These are phyloP conservation scores for Isatis lusitanica DNA, from an alignment of 441 rosid species.

Conservation along the genomic window DNA sequence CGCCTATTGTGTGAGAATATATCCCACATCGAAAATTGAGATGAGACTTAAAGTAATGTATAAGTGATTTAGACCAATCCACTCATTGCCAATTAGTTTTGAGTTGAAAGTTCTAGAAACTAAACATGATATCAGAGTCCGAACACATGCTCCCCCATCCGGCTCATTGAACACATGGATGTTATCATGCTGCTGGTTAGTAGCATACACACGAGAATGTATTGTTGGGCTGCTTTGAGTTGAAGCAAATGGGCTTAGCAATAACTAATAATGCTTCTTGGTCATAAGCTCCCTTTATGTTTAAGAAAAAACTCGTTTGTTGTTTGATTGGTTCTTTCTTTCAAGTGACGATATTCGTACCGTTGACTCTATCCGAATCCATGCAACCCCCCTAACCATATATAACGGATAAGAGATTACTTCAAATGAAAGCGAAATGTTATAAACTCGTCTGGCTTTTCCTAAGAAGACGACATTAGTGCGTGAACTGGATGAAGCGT, in stretches of 20 bases:
- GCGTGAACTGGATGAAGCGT: constrained; percentile 19
- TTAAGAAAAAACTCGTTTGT: neutral
- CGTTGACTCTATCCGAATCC: constrained; percentile 24
- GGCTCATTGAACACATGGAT: no score
- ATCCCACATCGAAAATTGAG: no score
- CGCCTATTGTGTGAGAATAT: no score
- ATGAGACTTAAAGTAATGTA: no score
- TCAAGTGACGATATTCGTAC: neutral
- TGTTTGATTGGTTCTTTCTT: constrained; percentile 7
- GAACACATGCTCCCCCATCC: no score
- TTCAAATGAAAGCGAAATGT: constrained; percentile 12
- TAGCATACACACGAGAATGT: neutral
- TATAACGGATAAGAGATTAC: constrained; percentile 27
- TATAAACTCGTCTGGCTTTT: constrained; percentile 28
- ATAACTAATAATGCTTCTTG: neutral
- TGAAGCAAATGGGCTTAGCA: constrained; percentile 8
- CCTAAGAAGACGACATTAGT: constrained; percentile 17
- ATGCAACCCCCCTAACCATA: constrained; percentile 22
- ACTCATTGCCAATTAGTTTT: no score
- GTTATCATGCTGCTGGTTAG: neutral
- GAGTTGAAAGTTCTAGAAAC: no score
- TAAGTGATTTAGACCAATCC: no score
- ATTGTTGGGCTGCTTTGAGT: neutral
- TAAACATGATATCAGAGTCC: no score
- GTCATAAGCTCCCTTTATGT: neutral